phyloP scores from a whole-genome alignment of 768 basidiomycete species.

The Crucibulum laeve region DNA sequence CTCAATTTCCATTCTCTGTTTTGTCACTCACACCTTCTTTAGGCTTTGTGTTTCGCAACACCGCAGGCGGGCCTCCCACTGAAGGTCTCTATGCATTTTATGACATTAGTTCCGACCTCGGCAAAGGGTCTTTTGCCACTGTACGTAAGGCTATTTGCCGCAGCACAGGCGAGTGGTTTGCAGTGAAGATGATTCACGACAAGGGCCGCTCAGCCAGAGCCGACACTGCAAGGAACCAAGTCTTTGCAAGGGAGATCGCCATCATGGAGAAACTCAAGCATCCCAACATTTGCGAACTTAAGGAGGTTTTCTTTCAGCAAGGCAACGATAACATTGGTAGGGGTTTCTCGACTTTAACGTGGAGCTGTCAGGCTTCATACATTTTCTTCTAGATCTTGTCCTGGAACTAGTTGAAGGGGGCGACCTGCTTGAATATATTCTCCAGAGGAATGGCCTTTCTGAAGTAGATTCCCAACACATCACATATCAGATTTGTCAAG shows the following conservation, averaged over 20 bases:
- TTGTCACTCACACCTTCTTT: neutral
- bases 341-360: constrained; percentile 18
- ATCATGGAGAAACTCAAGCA: constrained; percentile 78
- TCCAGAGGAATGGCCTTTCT: constrained; percentile 59
- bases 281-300: constrained; percentile 76
- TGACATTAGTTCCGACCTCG: constrained; percentile 68
- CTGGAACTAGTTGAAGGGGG: constrained; percentile 86
- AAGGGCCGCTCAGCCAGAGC: constrained; percentile 27
- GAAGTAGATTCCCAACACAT: constrained; percentile 63
- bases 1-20: neutral
- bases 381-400: constrained; percentile 57
- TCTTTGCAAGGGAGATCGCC: constrained; percentile 68
- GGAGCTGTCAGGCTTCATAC: constrained; percentile 10
- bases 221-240: constrained; percentile 20
- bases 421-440: constrained; percentile 80
- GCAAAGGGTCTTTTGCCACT: constrained; percentile 88
- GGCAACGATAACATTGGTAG: constrained; percentile 55
- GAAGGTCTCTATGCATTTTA: constrained; percentile 62
- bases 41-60: constrained; percentile 75
- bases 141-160: constrained; percentile 81
- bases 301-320: constrained; percentile 74
- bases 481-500: constrained; percentile 81
- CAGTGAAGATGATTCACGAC: constrained; percentile 83
- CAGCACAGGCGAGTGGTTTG: constrained; percentile 67
- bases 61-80: constrained; percentile 42